These are phyloP conservation scores for Artemisia tridentata DNA, from an alignment of 129 eudicot species.

Conservation along the genomic window DNA sequence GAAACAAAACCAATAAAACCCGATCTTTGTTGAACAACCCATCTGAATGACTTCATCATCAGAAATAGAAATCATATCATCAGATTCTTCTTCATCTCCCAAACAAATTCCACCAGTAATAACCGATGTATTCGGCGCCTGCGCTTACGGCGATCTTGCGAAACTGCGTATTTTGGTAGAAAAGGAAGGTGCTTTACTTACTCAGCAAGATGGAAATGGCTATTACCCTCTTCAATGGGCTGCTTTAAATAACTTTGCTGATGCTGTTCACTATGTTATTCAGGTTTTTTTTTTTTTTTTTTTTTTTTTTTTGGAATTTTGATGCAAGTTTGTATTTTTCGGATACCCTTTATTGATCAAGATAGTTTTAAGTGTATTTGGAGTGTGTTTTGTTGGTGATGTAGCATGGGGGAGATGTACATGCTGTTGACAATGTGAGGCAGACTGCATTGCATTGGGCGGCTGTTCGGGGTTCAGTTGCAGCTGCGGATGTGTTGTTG, in stretches of 20 bases:
- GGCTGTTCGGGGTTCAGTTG: slow-evolving; percentile 82
- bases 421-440: slow-evolving; percentile 51
- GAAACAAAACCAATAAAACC: too few relatives aligned
- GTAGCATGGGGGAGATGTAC: slow-evolving; percentile 88
- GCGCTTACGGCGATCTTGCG: slow-evolving; percentile 74
- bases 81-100: slow-evolving; percentile 37
- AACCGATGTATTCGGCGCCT: slow-evolving; percentile 66
- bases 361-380: too few relatives aligned
- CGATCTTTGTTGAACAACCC: too few relatives aligned
- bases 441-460: slow-evolving; percentile 99
- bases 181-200: slow-evolving; percentile 59
- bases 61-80: slow-evolving; percentile 70
- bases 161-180: slow-evolving; percentile 67
- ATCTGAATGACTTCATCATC: too few relatives aligned
- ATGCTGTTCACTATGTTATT: slow-evolving; percentile 58
- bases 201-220: slow-evolving; percentile 71
- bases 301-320: too few relatives aligned
- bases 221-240: slow-evolving; percentile 92
- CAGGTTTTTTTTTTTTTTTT: not conserved
- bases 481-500: slow-evolving; percentile 79
- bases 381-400: slow-evolving; percentile 18
- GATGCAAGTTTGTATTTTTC: too few relatives aligned
- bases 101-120: slow-evolving; percentile 34
- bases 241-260: slow-evolving; percentile 70
- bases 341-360: not conserved